Base-by-base conservation (phyloP, 352 stramenopile species). In the Pythium phragmitis region DNA sequence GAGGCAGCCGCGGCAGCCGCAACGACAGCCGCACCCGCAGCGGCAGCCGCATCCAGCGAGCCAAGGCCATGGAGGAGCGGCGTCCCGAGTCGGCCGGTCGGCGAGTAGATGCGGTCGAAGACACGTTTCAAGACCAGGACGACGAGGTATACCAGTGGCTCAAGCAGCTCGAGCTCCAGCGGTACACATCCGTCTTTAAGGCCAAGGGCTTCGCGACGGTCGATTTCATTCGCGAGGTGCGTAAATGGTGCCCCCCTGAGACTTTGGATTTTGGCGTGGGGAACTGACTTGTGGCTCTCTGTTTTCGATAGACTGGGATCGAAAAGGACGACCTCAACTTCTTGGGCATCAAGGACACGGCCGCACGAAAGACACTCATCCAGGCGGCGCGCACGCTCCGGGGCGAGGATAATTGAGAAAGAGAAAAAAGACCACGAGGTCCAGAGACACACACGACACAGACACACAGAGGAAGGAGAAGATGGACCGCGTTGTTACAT, bases 291-390 rank as follows among this genome's bases (percentile, higher is more conserved):
- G 13, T 41, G 5, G 3, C 34, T 3, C 41, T 26, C 16, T 33
- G 17, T 51, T 58, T n/a, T 26, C 54, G 30, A 13, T 46, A 95
- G 87, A 95, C 85, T 56, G 87, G 87, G 12, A 91, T 95, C 51
- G 85, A 91, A 51, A 87, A 83, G 57, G 87, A 92, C 55, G 87
- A 95, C 46, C 67, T 95, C 12, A 93, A 95, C 69, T 95, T 95
- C 53, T 65, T 95, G 43, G 83, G 82, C 41, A 91, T 95, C 52
- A 88, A 89, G 41, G 82, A 91, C 60, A 33, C 79, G 2, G 43
- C 73, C 3, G 82, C 81, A 8, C 75, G 83, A n/a, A 82, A 83
- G 63, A 60, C 77, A 33, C 77, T 94, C 60, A 80, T 82, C 14
- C 73, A 72, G 47, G 84, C 83, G 2, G 82, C 84, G 64, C 70